phyloP scores from a whole-genome alignment of 495 filamentous ascomycete species.

The Penicillium roqueforti region DNA sequence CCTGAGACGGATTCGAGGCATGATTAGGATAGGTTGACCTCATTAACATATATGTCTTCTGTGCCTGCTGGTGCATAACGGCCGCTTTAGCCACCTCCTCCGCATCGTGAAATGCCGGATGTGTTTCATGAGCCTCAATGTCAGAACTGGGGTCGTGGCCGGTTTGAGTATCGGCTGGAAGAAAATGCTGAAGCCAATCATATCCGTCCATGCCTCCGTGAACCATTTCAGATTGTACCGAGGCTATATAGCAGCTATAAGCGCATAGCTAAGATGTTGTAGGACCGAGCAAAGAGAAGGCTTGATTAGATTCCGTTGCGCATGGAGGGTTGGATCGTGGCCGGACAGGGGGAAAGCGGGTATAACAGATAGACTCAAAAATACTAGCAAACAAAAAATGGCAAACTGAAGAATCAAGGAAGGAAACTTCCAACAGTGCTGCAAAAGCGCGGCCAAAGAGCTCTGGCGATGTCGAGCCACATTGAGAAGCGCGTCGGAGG shows the following conservation, averaged over 20 bases:
- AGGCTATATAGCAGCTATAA: neutral
- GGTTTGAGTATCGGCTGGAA: neutral
- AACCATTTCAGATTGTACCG: neutral
- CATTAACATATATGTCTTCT: neutral
- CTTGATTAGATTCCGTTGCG: neutral
- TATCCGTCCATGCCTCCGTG: neutral
- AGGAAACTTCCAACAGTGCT: neutral
- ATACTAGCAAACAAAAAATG: too few relatives aligned
- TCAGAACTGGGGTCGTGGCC: neutral
- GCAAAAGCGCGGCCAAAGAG: neutral
- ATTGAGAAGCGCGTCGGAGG: neutral
- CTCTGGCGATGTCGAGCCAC: neutral
- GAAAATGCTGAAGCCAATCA: slow-evolving; percentile 8
- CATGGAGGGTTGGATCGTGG: neutral
- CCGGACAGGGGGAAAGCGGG: neutral
- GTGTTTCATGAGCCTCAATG: neutral
- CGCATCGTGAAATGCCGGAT: slow-evolving; percentile 9
- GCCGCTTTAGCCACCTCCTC: slow-evolving; percentile 2
- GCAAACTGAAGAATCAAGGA: neutral
- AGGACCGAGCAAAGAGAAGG: neutral
- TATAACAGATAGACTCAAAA: neutral
- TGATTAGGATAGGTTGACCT: neutral
- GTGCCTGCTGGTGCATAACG: neutral
- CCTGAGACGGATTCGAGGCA: neutral
- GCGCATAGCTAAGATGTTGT: neutral